Evolutionary conservation across 169 alveolate genomes (phyloP).

Genomic region (Theileria sp.): DNA sequence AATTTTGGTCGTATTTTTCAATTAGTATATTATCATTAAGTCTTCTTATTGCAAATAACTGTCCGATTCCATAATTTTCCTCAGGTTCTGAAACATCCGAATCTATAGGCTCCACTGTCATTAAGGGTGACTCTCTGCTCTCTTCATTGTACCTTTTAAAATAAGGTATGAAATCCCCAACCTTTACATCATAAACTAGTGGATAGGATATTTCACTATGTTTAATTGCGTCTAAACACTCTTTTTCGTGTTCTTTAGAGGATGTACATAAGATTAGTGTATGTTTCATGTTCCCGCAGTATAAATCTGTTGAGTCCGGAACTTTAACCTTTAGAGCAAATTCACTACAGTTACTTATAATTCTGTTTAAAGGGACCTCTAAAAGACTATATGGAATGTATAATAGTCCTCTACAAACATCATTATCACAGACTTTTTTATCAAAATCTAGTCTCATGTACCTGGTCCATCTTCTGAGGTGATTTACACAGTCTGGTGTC

Average conservation of each 20-base stretch:
- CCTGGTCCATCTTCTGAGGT: constrained; percentile 26
- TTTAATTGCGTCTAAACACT: constrained; percentile 63
- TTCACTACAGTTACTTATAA: constrained; percentile 66
- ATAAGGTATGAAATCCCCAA: constrained; percentile 68
- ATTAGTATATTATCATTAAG: constrained; percentile 12
- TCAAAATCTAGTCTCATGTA: constrained; percentile 34
- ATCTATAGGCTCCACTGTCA: constrained; percentile 65
- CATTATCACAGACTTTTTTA: constrained; percentile 64
- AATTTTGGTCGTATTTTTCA: constrained; percentile 36
- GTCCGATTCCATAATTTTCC: constrained; percentile 50
- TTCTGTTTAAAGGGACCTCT: constrained; percentile 70
- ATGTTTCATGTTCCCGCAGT: constrained; percentile 74
- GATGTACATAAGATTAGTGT: constrained; percentile 70
- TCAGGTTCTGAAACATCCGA: constrained; percentile 62
- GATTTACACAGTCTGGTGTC: constrained; percentile 18
- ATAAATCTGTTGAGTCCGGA: constrained; percentile 74
- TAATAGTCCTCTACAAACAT: constrained; percentile 71
- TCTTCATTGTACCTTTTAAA: constrained; percentile 50
- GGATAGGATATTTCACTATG: constrained; percentile 56
- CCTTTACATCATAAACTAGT: constrained; percentile 58
- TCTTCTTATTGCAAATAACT: constrained; percentile 35
- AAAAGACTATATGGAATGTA: constrained; percentile 74
- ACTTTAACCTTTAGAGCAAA: constrained; percentile 57
- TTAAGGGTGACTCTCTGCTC: constrained; percentile 30
- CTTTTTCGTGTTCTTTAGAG: constrained; percentile 65